A percentile compares a stretch with the other conserved stretches of the same genome.
Evolutionary conservation across 257 asterid species (phyloP).

Genomic region (Capsicum rhomboideum): DNA sequence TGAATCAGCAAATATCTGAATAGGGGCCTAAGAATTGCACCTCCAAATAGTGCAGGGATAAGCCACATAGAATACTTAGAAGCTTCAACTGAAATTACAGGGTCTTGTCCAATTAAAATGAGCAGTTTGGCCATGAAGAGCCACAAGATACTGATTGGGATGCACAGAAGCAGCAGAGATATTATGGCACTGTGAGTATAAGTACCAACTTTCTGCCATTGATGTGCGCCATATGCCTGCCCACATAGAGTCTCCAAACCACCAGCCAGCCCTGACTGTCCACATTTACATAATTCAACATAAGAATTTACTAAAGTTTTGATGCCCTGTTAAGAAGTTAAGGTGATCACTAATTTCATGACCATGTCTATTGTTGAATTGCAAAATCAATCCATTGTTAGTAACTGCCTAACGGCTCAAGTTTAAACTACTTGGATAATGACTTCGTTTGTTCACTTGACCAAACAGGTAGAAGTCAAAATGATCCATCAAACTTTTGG

Average conservation of each 20-base stretch:
- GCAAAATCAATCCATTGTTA: not conserved
- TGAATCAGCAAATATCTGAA: conserved; percentile 51
- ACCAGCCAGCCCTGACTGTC: conserved; percentile 47
- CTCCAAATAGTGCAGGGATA: conserved; percentile 44
- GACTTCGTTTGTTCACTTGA: not conserved
- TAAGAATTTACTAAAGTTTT: not conserved
- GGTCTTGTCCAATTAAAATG: conserved; percentile 40
- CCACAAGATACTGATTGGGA: conserved; percentile 46
- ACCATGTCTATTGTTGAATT: not conserved
- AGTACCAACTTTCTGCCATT: conserved; percentile 36
- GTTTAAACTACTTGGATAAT: not conserved
- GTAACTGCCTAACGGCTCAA: not conserved
- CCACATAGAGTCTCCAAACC: conserved; percentile 65
- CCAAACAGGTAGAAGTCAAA: not conserved
- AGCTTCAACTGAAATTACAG: conserved; percentile 33
- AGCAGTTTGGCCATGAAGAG: conserved; percentile 36
- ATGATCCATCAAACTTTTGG: not conserved
- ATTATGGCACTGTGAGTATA: conserved; percentile 41
- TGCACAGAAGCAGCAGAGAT: conserved; percentile 29
- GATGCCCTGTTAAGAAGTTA: not conserved
- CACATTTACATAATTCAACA: not conserved
- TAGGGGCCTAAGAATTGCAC: conserved; percentile 41
- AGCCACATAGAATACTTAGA: conserved; percentile 25
- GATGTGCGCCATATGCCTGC: conserved; percentile 55
- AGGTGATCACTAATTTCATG: not conserved